Conservation (phyloP, 2,329 filamentous ascomycete genomes). For the Annulohypoxylon truncatum region DNA sequence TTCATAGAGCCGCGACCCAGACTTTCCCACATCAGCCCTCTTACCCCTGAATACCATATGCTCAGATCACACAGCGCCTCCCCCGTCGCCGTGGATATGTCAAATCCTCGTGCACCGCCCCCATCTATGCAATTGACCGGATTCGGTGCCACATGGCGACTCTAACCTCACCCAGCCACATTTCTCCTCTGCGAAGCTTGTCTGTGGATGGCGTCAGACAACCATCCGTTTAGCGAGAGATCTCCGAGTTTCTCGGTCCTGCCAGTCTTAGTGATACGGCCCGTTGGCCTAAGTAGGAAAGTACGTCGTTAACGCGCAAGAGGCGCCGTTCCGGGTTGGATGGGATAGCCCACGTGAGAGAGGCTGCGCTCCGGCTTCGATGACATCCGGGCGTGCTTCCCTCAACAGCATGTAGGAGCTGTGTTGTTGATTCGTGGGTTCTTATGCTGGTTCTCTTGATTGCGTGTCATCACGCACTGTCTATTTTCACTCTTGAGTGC, state of each 20-base stretch:
- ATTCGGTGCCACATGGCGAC: not conserved
- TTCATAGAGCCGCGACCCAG: not conserved
- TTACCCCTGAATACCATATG: not conserved
- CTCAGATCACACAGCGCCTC: not conserved
- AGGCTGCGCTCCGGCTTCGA: not conserved
- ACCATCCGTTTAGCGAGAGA: not conserved
- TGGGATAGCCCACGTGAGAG: not conserved
- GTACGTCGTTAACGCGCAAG: not conserved
- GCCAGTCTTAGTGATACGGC: not conserved
- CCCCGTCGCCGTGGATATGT: not conserved
- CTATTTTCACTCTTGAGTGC: not conserved
- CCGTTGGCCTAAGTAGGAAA: not conserved
- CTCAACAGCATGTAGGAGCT: not conserved
- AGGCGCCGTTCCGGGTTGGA: no score
- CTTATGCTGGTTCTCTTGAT: no score
- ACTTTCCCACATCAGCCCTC: not conserved
- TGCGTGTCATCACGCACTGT: not conserved
- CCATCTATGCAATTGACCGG: not conserved
- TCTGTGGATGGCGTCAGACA: constrained; percentile 8
- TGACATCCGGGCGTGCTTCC: not conserved
- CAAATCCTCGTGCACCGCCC: not conserved
- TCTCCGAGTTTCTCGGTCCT: not conserved
- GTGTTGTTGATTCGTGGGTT: not conserved
- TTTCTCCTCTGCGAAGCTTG: not conserved
- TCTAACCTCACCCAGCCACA: not conserved